Percentiles rank a stretch among this genome's conserved stretches.
Evolutionary conservation across 2,329 filamentous ascomycete species (phyloP).

Genomic region (Aspergillus ustus): DNA sequence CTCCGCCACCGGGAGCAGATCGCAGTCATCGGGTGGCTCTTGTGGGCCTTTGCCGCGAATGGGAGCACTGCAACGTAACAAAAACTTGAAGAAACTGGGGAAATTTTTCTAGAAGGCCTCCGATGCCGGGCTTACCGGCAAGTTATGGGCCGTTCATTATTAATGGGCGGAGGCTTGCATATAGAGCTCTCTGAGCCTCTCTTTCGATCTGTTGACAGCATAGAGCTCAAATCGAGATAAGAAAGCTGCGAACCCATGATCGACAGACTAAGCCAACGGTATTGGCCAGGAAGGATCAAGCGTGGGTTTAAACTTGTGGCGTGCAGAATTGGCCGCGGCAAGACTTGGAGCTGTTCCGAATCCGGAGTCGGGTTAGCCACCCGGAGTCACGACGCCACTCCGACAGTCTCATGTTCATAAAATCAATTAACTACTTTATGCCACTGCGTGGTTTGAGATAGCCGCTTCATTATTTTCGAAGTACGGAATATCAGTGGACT

Average conservation of each 20-base stretch:
- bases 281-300: constrained; percentile 10
- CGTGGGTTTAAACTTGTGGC: constrained; percentile 11
- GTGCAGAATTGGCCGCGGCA: not conserved
- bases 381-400: constrained; percentile 2
- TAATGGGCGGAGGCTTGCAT: not conserved
- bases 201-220: not conserved
- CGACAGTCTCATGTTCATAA: not conserved
- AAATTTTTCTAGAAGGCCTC: constrained; percentile 17
- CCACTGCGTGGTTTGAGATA: too few species aligned
- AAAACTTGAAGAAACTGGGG: constrained; percentile 28
- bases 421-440: not conserved
- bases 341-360: not conserved
- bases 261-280: not conserved
- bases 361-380: not conserved
- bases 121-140: constrained; percentile 13
- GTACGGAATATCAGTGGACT: too few species aligned
- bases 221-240: not conserved
- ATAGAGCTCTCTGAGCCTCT: not conserved
- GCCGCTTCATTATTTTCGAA: too few species aligned
- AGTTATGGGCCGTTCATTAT: constrained; percentile 8
- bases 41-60: constrained; percentile 27
- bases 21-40: constrained; percentile 13
- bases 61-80: constrained; percentile 26
- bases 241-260: not conserved
- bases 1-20: constrained; percentile 24